Conservation (phyloP, 2,329 filamentous ascomycete genomes). For the Colletotrichum sp. region DNA sequence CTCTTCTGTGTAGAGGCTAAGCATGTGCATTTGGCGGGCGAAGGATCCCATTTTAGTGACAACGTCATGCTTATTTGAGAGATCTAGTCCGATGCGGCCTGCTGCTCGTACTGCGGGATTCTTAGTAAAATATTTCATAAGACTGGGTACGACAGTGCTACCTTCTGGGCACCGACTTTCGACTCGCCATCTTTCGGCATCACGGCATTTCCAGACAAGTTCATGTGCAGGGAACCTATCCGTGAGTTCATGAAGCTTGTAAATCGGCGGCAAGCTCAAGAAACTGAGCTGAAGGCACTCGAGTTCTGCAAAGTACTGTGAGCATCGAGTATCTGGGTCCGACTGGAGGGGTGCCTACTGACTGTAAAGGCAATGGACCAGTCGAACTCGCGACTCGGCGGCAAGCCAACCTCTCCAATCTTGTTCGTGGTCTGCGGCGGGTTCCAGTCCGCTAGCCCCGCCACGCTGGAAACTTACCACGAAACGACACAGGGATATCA, state of each 20-base stretch:
- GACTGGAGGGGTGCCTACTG: background rate
- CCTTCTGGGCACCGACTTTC: background rate
- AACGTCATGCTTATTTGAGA: background rate
- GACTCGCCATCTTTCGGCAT: background rate
- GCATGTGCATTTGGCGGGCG: background rate
- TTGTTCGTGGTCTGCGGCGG: background rate
- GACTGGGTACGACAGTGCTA: fast-evolving
- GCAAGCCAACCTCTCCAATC: background rate
- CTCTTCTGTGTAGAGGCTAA: background rate
- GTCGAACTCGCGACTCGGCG: background rate
- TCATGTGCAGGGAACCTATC: background rate
- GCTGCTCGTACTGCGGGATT: background rate
- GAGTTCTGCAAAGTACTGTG: background rate
- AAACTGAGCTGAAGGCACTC: background rate
- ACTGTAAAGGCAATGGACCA: background rate
- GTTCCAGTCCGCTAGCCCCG: background rate
- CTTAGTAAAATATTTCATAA: fast-evolving
- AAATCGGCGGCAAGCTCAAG: background rate
- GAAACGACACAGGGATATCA: background rate
- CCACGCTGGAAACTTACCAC: no score
- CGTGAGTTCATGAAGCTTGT: background rate
- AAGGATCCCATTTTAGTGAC: background rate
- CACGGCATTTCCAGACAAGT: background rate
- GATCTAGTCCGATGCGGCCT: background rate
- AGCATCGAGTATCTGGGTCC: background rate